Evolutionary conservation across 768 basidiomycete genomes (phyloP).

Genomic region (Dentipellis sp.): DNA sequence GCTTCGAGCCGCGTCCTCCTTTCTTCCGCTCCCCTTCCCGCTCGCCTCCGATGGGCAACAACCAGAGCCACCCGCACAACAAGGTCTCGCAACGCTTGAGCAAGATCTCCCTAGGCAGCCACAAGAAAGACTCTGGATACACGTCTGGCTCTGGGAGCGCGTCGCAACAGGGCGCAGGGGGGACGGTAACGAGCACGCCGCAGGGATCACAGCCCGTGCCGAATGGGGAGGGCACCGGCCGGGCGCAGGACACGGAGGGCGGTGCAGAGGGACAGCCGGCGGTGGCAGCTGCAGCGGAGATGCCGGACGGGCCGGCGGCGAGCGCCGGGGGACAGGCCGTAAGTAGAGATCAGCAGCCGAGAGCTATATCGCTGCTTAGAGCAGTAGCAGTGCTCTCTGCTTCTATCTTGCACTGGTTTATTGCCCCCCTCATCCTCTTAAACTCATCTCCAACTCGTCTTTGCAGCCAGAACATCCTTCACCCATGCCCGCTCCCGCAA

Average conservation of each 20-base stretch:
- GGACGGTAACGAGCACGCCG: neutral
- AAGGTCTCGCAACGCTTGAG: conserved; percentile 3
- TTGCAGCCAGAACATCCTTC: neutral
- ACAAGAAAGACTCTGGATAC: conserved; percentile 11
- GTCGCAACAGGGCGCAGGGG: neutral
- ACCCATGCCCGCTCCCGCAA: conserved; percentile 25
- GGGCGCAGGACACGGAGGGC: neutral
- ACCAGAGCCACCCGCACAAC: conserved; percentile 5
- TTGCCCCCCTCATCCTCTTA: neutral
- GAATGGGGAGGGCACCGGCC: neutral
- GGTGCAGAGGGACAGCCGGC: neutral
- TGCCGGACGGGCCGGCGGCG: neutral
- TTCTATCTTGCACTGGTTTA: neutral
- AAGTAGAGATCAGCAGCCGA: neutral
- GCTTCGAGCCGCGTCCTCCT: neutral
- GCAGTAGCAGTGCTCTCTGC: neutral
- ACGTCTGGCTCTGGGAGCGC: conserved; percentile 5
- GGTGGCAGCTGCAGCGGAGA: neutral
- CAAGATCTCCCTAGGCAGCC: neutral
- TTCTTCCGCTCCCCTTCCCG: neutral
- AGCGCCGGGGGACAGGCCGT: neutral
- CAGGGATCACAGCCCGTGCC: neutral
- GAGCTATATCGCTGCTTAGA: neutral
- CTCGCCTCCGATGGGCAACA: conserved; percentile 9
- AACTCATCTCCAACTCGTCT: neutral